Percentiles rank a stretch among this genome's conserved stretches.
These are phyloP conservation scores for Aspergillus proliferans DNA, from an alignment of 2,329 filamentous ascomycete species.

Conservation along the genomic window DNA sequence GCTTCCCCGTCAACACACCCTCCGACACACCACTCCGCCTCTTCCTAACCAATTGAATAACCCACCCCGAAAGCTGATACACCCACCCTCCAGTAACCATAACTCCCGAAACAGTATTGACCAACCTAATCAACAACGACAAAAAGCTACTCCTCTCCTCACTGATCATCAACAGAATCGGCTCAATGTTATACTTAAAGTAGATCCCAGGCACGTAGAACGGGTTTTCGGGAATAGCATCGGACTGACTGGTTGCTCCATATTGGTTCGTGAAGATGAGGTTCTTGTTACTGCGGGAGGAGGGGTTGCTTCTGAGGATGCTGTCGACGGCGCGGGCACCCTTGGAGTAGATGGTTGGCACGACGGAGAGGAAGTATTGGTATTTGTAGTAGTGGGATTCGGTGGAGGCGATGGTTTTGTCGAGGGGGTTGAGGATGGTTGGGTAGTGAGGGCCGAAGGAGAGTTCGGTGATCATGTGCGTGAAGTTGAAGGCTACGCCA, in stretches of 20 bases:
- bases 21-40: conserved; percentile 35
- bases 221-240: conserved; percentile 52
- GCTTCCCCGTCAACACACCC: conserved; percentile 45
- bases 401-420: conserved; percentile 78
- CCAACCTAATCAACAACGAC: conserved; percentile 68
- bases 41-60: conserved; percentile 44
- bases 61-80: conserved; percentile 78
- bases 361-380: conserved; percentile 94
- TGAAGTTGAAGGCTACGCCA: conserved; percentile 82
- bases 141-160: conserved; percentile 73
- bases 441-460: conserved; percentile 98
- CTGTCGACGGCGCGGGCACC: conserved; percentile 39
- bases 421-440: conserved; percentile 85
- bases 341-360: conserved; percentile 85
- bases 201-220: conserved; percentile 76
- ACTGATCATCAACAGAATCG: conserved; percentile 77
- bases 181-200: conserved; percentile 98
- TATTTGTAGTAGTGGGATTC: conserved; percentile 81
- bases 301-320: conserved; percentile 29
- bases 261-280: conserved; percentile 94
- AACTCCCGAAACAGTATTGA: conserved; percentile 87
- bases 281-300: conserved; percentile 38
- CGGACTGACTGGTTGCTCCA: conserved; percentile 84
- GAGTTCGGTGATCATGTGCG: conserved; percentile 89
- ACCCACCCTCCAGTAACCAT: conserved; percentile 91